Conservation (phyloP, 352 stramenopile species). For the Thraustochytrium sp. region DNA sequence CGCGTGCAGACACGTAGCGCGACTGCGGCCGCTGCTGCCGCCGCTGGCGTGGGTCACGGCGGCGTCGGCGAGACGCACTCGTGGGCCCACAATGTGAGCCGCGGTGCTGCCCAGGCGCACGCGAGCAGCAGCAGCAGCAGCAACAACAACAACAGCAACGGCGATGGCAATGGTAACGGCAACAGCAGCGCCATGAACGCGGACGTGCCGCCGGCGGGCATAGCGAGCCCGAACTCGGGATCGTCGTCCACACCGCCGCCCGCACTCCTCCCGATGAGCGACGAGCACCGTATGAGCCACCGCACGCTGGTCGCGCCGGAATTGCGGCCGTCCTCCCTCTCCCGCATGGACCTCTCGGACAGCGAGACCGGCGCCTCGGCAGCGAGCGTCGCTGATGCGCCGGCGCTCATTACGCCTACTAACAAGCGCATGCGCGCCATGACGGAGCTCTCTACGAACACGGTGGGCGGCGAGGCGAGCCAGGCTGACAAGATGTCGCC, state of each 20-base stretch:
- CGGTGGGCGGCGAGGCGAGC: neutral
- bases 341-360: constrained; percentile 6
- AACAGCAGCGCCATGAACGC: too few relatives aligned
- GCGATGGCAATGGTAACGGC: too few relatives aligned
- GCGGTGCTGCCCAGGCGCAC: too few relatives aligned
- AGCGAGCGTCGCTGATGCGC: neutral
- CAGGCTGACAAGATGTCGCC: too few relatives aligned
- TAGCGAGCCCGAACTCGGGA: too few relatives aligned
- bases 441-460: neutral
- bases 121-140: too few relatives aligned
- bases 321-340: neutral
- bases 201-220: too few relatives aligned
- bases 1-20: too few relatives aligned
- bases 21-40: too few relatives aligned
- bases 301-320: neutral
- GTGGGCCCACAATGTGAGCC: neutral
- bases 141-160: too few relatives aligned
- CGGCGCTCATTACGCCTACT: neutral
- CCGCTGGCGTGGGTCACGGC: too few relatives aligned
- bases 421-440: constrained; percentile 25
- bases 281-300: neutral
- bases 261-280: neutral
- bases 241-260: neutral
- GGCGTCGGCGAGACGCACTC: too few relatives aligned
- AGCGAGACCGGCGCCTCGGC: neutral